phyloP scores from a whole-genome alignment of 148 eudicot genomes.

The Euryodendron excelsum region DNA sequence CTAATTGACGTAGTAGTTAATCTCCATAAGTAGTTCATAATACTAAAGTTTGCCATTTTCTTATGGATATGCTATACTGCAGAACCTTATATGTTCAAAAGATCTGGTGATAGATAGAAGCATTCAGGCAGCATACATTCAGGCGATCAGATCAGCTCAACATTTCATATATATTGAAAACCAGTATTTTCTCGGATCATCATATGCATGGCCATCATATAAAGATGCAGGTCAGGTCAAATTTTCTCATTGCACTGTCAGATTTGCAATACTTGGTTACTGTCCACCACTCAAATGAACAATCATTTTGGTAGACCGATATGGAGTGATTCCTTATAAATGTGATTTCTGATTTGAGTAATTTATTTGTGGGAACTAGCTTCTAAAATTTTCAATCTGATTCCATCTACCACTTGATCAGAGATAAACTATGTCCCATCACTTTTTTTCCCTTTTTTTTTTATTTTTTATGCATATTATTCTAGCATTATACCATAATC shows the following conservation, averaged over 20 bases:
- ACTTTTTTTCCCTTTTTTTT: background rate
- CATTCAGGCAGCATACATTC: constrained; percentile 92
- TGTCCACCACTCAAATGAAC: too few species aligned
- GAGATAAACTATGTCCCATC: background rate
- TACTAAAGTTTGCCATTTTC: constrained; percentile 3
- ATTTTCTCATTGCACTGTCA: background rate
- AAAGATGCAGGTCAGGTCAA: constrained; percentile 68
- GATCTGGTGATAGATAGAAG: constrained; percentile 82
- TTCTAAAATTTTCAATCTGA: background rate
- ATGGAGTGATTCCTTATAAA: too few species aligned
- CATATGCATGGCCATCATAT: constrained; percentile 95
- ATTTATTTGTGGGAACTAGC: background rate
- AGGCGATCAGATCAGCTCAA: constrained; percentile 98
- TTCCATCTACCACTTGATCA: background rate
- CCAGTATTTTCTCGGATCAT: constrained; percentile 93
- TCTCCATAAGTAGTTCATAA: background rate
- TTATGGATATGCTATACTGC: constrained; percentile 28
- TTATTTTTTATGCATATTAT: background rate
- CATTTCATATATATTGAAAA: constrained; percentile 91
- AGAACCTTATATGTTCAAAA: constrained; percentile 83
- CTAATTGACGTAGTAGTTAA: background rate
- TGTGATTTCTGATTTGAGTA: background rate
- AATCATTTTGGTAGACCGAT: too few species aligned
- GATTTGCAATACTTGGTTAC: too few species aligned
- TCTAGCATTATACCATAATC: constrained; percentile 5